A percentile compares a stretch with the other conserved stretches of the same genome.
phyloP scores from a whole-genome alignment of 2,329 filamentous ascomycete genomes.

The Ascochyta lentis region DNA sequence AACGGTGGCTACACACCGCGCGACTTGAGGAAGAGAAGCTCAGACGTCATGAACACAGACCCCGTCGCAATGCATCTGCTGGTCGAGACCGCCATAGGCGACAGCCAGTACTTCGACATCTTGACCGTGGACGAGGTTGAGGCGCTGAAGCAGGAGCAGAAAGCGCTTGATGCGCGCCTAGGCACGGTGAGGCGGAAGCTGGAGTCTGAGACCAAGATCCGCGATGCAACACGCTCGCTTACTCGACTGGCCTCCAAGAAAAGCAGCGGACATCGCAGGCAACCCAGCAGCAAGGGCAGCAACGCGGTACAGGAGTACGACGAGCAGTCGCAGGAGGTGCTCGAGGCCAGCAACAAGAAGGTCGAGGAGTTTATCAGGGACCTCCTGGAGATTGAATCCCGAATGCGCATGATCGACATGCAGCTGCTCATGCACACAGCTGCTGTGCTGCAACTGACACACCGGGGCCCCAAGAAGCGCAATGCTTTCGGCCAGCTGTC shows the following conservation, averaged over 20 bases:
- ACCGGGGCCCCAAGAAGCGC: conserved; percentile 73
- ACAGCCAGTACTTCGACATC: conserved; percentile 85
- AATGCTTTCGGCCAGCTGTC: conserved; percentile 52
- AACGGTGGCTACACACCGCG: conserved; percentile 39
- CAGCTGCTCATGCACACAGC: conserved; percentile 88
- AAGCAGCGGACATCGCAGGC: conserved; percentile 55
- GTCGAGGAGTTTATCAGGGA: conserved; percentile 86
- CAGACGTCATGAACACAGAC: conserved; percentile 54
- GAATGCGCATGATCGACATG: conserved; percentile 74
- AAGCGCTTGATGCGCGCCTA: conserved; percentile 74
- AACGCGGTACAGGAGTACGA: conserved; percentile 36
- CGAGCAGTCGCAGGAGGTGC: conserved; percentile 72
- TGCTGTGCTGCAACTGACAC: conserved; percentile 88
- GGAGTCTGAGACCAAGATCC: conserved; percentile 88
- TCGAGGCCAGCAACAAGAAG: conserved; percentile 75
- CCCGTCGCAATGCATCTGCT: conserved; percentile 85
- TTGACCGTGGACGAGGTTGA: conserved; percentile 92
- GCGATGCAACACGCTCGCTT: conserved; percentile 89
- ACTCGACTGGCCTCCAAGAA: conserved; percentile 77
- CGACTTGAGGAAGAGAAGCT: conserved; percentile 37
- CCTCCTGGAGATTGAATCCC: conserved; percentile 79
- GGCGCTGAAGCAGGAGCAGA: conserved; percentile 84
- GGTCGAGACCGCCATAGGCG: conserved; percentile 89
- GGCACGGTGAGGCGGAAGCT: conserved; percentile 83
- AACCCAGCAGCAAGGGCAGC: conserved; percentile 57